phyloP scores from a whole-genome alignment of 495 filamentous ascomycete species.

The Astrothelium macrocarpum region DNA sequence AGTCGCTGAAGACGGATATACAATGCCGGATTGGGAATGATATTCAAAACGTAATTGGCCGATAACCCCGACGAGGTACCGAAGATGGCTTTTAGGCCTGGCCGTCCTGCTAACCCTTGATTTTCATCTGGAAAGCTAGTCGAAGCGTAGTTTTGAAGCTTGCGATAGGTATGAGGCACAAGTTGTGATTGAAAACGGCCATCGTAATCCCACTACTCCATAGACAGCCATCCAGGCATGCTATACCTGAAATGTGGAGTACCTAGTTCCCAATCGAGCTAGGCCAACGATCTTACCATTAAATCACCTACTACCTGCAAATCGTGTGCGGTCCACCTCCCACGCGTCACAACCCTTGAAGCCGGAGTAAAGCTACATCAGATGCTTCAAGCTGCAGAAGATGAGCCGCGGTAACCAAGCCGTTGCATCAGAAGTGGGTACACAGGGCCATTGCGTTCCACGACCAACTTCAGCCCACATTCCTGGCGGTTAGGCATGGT shows the following conservation, averaged over 20 bases:
- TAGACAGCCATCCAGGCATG: neutral
- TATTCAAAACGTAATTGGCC: slow-evolving; percentile 11
- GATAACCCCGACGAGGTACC: slow-evolving; percentile 16
- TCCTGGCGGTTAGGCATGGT: slow-evolving; percentile 13
- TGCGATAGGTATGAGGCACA: slow-evolving; percentile 2
- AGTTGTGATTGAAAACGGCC: slow-evolving; percentile 20
- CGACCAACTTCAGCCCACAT: slow-evolving; percentile 11
- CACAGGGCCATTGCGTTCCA: neutral
- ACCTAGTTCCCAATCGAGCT: slow-evolving; percentile 4
- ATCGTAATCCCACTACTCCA: slow-evolving; percentile 6
- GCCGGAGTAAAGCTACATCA: neutral
- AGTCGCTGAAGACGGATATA: slow-evolving; percentile 27
- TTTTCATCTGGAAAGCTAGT: slow-evolving; percentile 6
- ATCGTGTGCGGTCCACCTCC: slow-evolving; percentile 7
- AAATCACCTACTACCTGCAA: slow-evolving; percentile 9
- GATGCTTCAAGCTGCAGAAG: neutral
- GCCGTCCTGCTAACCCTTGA: slow-evolving; percentile 7
- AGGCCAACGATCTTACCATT: slow-evolving; percentile 4
- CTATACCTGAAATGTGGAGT: slow-evolving; percentile 9
- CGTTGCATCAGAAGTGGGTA: slow-evolving; percentile 4
- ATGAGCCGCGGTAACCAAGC: neutral
- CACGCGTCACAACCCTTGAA: slow-evolving; percentile 14
- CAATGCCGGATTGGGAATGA: slow-evolving; percentile 24
- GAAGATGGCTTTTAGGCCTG: slow-evolving; percentile 18
- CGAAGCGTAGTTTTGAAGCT: slow-evolving; percentile 7